Evolutionary conservation across 257 asterid genomes (phyloP).

Genomic region (Sherardia arvensis): DNA sequence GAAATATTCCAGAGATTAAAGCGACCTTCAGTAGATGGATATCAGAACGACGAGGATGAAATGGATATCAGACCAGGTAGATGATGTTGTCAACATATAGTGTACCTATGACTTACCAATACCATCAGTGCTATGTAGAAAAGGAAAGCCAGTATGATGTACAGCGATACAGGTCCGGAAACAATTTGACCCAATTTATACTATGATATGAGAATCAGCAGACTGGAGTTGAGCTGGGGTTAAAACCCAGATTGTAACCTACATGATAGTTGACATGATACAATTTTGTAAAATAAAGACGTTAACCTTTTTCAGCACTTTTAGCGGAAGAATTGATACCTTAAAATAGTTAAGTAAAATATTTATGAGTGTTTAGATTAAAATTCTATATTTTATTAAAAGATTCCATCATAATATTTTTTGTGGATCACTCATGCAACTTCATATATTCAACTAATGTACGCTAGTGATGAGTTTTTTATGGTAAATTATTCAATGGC

Average conservation of each 20-base stretch:
- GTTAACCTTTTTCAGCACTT: neutral
- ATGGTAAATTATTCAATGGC: too few relatives aligned
- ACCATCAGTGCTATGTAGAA: constrained; percentile 13
- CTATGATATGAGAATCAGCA: neutral
- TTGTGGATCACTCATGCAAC: too few relatives aligned
- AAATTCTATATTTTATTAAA: too few relatives aligned
- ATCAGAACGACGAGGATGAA: constrained; percentile 29
- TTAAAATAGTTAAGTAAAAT: too few relatives aligned
- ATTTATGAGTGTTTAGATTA: too few relatives aligned
- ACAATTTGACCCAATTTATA: constrained; percentile 6
- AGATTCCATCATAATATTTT: too few relatives aligned
- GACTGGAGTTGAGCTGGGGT: neutral
- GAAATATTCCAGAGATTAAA: constrained; percentile 82
- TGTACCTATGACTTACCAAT: constrained; percentile 5
- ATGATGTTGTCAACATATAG: constrained; percentile 17
- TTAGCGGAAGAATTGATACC: too few relatives aligned
- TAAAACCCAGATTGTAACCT: neutral
- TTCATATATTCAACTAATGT: too few relatives aligned
- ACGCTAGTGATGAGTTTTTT: too few relatives aligned
- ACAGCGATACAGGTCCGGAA: constrained; percentile 17
- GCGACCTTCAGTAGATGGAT: constrained; percentile 37
- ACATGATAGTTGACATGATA: too few relatives aligned
- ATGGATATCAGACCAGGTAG: constrained; percentile 23
- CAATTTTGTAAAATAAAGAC: neutral
- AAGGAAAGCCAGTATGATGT: constrained; percentile 24